Conservation (phyloP, 495 filamentous ascomycete species). For the Penicillium egyptiacum region DNA sequence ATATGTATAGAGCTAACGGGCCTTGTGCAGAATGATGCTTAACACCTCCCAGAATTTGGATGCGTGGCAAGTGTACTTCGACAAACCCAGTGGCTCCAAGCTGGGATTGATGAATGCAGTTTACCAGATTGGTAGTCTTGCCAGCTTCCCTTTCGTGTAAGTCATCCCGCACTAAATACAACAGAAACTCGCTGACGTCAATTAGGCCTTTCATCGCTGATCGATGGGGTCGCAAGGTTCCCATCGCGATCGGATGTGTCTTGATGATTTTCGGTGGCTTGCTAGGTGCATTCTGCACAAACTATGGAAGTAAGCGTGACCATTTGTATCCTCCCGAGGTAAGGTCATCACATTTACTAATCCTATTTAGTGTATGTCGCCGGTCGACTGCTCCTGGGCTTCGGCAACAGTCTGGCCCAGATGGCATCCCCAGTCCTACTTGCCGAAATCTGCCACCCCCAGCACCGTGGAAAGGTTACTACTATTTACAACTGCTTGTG, state of each 20-base stretch:
- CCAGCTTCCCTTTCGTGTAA: slow-evolving; percentile 62
- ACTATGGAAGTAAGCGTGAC: slow-evolving; percentile 33
- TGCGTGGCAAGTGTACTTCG: slow-evolving; percentile 28
- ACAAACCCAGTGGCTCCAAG: slow-evolving; percentile 48
- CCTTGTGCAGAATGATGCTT: slow-evolving; percentile 26
- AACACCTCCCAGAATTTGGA: slow-evolving; percentile 29
- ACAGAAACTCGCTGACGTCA: background rate
- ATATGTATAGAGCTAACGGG: background rate
- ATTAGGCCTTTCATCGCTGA: slow-evolving; percentile 54
- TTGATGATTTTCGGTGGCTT: slow-evolving; percentile 63
- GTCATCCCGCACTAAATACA: slow-evolving; percentile 6
- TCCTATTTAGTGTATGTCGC: slow-evolving; percentile 19
- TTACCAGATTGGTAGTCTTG: slow-evolving; percentile 64
- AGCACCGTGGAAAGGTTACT: slow-evolving; percentile 62
- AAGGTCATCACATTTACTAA: background rate
- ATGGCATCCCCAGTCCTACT: slow-evolving; percentile 60
- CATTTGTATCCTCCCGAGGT: background rate
- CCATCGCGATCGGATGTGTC: slow-evolving; percentile 58
- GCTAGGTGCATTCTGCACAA: slow-evolving; percentile 50
- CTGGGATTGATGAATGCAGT: slow-evolving; percentile 64
- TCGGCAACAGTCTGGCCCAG: slow-evolving; percentile 61
- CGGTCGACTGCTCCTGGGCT: slow-evolving; percentile 52
- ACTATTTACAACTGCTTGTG: slow-evolving; percentile 64
- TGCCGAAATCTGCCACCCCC: slow-evolving; percentile 62
- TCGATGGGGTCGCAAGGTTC: slow-evolving; percentile 56